These are phyloP conservation scores for Fraxinus paxiana DNA, from an alignment of 305 asterid genomes.

Conservation along the genomic window DNA sequence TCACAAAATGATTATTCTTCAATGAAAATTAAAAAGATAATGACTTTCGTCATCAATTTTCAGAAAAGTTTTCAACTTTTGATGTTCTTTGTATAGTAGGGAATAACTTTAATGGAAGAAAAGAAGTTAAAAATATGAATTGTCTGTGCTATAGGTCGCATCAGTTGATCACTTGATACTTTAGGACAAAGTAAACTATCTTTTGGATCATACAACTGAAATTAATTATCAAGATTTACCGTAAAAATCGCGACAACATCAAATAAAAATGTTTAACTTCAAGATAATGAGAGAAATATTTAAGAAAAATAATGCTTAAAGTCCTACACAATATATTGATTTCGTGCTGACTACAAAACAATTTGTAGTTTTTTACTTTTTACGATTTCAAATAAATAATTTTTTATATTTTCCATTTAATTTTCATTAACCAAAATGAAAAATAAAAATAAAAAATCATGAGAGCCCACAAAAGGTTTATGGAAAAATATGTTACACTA, in stretches of 20 bases:
- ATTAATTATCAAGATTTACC: background rate
- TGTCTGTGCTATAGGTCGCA: background rate
- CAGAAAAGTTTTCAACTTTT: background rate
- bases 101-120: no score
- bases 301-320: no score
- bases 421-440: background rate
- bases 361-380: background rate
- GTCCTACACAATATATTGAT: background rate
- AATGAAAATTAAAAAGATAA: background rate
- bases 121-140: no score
- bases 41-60: background rate
- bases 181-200: no score
- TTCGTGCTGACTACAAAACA: no score
- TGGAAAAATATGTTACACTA: background rate
- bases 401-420: background rate
- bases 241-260: background rate
- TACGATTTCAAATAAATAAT: background rate
- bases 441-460: background rate
- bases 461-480: background rate
- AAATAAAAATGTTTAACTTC: no score
- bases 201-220: background rate
- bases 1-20: background rate
- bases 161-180: background rate
- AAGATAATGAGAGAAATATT: no score
- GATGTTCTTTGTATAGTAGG: background rate